Evolutionary conservation across 73 alveolate species (phyloP).

Genomic region (Tetrahymena thermophila): DNA sequence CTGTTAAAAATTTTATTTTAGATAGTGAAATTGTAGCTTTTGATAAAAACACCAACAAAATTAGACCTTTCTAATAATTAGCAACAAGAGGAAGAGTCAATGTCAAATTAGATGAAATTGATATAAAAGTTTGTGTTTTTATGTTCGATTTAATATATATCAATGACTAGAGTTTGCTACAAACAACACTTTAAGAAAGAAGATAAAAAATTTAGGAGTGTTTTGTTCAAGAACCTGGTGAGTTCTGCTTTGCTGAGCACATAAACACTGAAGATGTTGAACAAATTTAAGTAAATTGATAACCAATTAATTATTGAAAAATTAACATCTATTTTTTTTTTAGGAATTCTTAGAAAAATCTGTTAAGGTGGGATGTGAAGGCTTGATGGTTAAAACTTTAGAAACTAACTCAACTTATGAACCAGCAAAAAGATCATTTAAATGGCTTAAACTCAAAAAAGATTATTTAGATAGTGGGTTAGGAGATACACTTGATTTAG

Average conservation of each 20-base stretch:
- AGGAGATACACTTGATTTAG: conserved; percentile 97
- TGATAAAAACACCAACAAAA: conserved; percentile 84
- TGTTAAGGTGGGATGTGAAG: conserved; percentile 92
- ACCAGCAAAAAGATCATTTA: conserved; percentile 98
- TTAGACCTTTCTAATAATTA: conserved; percentile 92
- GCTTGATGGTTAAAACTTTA: conserved; percentile 97
- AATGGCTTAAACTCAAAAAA: conserved; percentile 99
- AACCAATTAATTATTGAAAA: no score
- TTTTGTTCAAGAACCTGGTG: conserved; percentile 48
- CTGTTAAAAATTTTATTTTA: conserved; percentile 81
- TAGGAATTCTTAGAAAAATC: conserved; percentile 79
- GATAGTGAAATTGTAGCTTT: conserved; percentile 99
- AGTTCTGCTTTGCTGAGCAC: conserved; percentile 76
- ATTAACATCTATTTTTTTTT: no score
- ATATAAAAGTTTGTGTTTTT: conserved; percentile 75
- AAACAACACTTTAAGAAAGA: conserved; percentile 64
- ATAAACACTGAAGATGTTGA: conserved; percentile 82
- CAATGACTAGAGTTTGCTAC: conserved; percentile 58
- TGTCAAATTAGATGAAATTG: conserved; percentile 83
- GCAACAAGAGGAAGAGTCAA: conserved; percentile 90
- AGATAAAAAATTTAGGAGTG: conserved; percentile 52
- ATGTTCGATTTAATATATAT: conserved; percentile 74
- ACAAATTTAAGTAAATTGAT: conserved; percentile 63
- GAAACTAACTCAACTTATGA: conserved; percentile 93
- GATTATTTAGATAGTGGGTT: conserved; percentile 88